Evolutionary conservation across 73 alveolate genomes (phyloP), one percentile per base, ranked within the genome.

Genomic region (Uronychia binucleata): DNA sequence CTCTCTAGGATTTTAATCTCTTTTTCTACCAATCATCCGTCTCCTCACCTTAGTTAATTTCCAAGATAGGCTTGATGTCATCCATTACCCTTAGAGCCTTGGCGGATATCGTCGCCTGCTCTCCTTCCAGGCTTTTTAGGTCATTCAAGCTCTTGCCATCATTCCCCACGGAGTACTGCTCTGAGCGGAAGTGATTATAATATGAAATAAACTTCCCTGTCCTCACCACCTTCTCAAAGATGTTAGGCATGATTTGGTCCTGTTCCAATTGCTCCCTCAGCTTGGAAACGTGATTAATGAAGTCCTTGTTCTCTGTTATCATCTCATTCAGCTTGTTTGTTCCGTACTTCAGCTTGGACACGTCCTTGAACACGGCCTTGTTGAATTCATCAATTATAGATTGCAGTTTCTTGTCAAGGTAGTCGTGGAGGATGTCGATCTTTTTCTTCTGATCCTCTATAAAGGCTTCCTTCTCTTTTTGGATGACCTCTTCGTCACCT

Each of bases 351-450:
- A 87, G 76, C 28, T 78, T 59, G 28, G 31, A 31, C 1, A 80
- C 31, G 30, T 87, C 89, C 25, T 77, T 59, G 30, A 57, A 75
- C 0, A 81, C 77, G 27, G 93, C 88, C 60, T 80, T 87, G 30
- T 87, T 32, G 74, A 46, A 87, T 26, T 87, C 93, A 26, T 87
- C 77, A 31, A 74, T 74, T 0, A 86, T 86, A 14, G 34, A n/a
- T n/a, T 85, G 34, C 1, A 33, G 57, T 74, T 86, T 79, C 26
- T 80, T 86, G 29, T 87, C 93, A 8, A 87, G 33, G 79, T 87
- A 87, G 81, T 87, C 58, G 27, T 87, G 87, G 8, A 87, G 81
- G 13, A 32, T 26, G 25, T 87, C 77, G 1, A 87, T 87, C 81
- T 87, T 87, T 57, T 34, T 57, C 34, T 81, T 57, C 83, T 79